Evolutionary conservation across 805 yeast genomes (phyloP).

Genomic region (Pichia pseudocactophila): DNA sequence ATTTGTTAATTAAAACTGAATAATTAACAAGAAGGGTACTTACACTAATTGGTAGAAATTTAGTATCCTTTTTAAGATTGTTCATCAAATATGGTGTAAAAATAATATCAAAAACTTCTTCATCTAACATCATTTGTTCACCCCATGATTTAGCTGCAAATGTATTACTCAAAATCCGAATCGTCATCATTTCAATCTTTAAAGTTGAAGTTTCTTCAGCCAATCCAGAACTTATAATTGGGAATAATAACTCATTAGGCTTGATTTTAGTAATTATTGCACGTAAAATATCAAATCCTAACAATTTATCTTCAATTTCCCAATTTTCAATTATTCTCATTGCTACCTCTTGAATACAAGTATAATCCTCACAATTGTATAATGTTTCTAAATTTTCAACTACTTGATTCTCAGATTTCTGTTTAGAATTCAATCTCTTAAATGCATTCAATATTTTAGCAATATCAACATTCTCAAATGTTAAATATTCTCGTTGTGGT

Average conservation of each 20-base stretch:
- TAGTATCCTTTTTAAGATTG: constrained; percentile 17
- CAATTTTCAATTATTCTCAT: constrained; percentile 31
- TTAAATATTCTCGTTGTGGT: constrained; percentile 39
- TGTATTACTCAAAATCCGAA: constrained; percentile 48
- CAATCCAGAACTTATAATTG: constrained; percentile 35
- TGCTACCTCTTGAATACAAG: constrained; percentile 16
- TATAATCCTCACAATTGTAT: constrained; percentile 35
- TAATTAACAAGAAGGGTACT: constrained; percentile 46
- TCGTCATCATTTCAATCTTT: constrained; percentile 44
- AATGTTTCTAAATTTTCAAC: constrained; percentile 38
- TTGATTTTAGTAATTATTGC: constrained; percentile 36
- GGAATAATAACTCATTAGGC: constrained; percentile 32
- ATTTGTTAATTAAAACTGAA: constrained; percentile 30
- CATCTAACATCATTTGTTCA: constrained; percentile 33
- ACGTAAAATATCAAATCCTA: constrained; percentile 55
- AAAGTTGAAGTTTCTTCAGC: constrained; percentile 20
- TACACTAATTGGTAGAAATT: constrained; percentile 28
- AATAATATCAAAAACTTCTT: constrained; percentile 32
- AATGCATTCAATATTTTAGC: constrained; percentile 21
- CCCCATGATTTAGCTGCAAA: constrained; percentile 42
- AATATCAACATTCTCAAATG: constrained; percentile 27
- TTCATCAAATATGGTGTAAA: constrained; percentile 20
- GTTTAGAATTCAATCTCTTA: constrained; percentile 22
- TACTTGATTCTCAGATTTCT: constrained; percentile 18
- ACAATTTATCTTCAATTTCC: constrained; percentile 37